Conservation (phyloP, 169 alveolate genomes). For the Plasmodium ovale region DNA sequence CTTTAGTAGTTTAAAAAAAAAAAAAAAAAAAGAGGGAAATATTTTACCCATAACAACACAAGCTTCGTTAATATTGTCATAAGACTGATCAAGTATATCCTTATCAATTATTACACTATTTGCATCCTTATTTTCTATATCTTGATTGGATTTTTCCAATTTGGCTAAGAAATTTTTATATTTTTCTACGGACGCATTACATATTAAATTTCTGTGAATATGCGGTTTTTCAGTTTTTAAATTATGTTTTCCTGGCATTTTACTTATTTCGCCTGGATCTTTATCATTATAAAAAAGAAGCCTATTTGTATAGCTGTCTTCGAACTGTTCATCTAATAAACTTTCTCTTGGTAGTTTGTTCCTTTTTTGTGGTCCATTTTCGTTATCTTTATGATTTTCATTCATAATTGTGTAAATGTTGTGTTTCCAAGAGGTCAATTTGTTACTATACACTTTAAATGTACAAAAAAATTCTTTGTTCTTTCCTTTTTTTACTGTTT, state of each 20-base stretch:
- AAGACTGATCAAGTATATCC: constrained; percentile 42
- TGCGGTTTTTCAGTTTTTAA: constrained; percentile 33
- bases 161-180: constrained; percentile 34
- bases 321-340: constrained; percentile 71
- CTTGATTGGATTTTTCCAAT: constrained; percentile 69
- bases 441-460: too few relatives aligned
- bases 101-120: constrained; percentile 49
- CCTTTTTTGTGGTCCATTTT: background rate
- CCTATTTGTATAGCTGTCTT: constrained; percentile 14
- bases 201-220: constrained; percentile 47
- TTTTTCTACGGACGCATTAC: constrained; percentile 25
- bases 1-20: background rate
- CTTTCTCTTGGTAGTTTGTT: constrained; percentile 23
- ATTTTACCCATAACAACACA: constrained; percentile 71
- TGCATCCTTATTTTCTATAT: constrained; percentile 49
- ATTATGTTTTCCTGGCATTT: constrained; percentile 12
- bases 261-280: background rate
- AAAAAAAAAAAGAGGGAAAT: background rate
- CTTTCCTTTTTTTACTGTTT: too few relatives aligned
- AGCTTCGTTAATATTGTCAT: constrained; percentile 16
- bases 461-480: too few relatives aligned
- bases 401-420: constrained; percentile 3
- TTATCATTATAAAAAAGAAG: constrained; percentile 26
- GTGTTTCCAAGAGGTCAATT: too few relatives aligned
- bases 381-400: constrained; percentile 20